A percentile compares a stretch with the other conserved stretches of the same genome.
Conservation (phyloP, 2,329 filamentous ascomycete species). For the Fusarium sp. region DNA sequence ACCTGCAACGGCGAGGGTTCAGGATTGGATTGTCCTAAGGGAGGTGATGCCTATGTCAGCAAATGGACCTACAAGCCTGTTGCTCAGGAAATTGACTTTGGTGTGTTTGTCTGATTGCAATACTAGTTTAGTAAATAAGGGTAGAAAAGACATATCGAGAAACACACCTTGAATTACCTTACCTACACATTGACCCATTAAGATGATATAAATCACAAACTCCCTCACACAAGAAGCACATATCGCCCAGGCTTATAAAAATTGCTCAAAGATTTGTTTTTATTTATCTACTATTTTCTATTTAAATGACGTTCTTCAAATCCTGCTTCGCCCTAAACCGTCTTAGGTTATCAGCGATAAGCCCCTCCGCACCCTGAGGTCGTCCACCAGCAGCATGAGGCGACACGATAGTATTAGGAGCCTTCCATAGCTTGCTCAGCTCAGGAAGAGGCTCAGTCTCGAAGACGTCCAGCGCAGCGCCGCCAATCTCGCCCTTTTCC, state of each 20-base stretch:
- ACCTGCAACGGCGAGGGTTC: constrained; percentile 32
- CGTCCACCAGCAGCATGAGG: constrained; percentile 72
- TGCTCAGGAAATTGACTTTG: constrained; percentile 25
- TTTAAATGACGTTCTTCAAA: constrained; percentile 65
- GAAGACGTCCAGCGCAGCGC: constrained; percentile 65
- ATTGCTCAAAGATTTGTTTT: neutral
- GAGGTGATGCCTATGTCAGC: constrained; percentile 16
- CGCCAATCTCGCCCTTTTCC: constrained; percentile 59
- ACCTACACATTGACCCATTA: no score
- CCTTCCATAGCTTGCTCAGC: constrained; percentile 62
- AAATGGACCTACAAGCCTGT: constrained; percentile 25
- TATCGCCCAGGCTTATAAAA: no score
- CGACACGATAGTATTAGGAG: constrained; percentile 66
- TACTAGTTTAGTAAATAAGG: neutral
- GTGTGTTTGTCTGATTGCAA: neutral
- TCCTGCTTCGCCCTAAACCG: constrained; percentile 70
- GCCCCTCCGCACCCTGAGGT: constrained; percentile 69
- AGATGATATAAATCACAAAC: no score
- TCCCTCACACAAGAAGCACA: no score
- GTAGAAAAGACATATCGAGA: neutral
- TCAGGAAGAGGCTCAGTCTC: constrained; percentile 61
- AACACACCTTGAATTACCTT: no score
- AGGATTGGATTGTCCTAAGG: constrained; percentile 17
- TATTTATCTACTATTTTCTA: constrained; percentile 8
- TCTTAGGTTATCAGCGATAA: constrained; percentile 73